These are phyloP conservation scores for Nepenthes alata DNA, from an alignment of 179 eudicot genomes.

Conservation along the genomic window DNA sequence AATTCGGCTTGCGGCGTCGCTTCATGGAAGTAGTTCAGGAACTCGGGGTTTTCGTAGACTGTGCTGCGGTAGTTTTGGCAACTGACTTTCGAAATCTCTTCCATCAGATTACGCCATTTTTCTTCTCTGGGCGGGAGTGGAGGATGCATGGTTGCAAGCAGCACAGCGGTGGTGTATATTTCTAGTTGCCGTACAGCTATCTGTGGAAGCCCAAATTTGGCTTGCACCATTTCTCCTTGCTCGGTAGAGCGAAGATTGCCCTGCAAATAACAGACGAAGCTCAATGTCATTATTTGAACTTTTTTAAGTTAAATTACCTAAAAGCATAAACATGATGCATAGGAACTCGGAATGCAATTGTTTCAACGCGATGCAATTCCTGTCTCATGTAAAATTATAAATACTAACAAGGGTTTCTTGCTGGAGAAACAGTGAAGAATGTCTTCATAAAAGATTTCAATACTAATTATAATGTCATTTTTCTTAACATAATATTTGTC, in stretches of 20 bases:
- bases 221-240: slow-evolving; percentile 97
- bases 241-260: slow-evolving; percentile 82
- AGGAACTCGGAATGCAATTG: too few relatives aligned
- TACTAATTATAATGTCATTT: too few relatives aligned
- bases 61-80: slow-evolving; percentile 53
- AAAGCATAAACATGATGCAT: too few relatives aligned
- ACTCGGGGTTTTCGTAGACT: slow-evolving; percentile 81
- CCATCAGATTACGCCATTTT: slow-evolving; percentile 79
- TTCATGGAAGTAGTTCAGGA: slow-evolving; percentile 73
- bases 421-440: too few relatives aligned
- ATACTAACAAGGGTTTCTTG: too few relatives aligned
- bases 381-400: too few relatives aligned
- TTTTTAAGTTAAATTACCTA: too few relatives aligned
- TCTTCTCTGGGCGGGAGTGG: slow-evolving; percentile 70
- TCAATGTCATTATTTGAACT: background rate
- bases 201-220: slow-evolving; percentile 79
- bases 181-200: slow-evolving; percentile 71
- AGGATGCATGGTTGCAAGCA: slow-evolving; percentile 75
- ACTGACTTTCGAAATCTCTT: slow-evolving; percentile 66
- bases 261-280: slow-evolving; percentile 18
- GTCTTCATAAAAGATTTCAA: too few relatives aligned
- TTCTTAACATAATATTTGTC: too few relatives aligned
- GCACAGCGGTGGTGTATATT: slow-evolving; percentile 79
- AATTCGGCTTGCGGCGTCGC: slow-evolving; percentile 88
- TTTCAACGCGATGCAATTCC: too few relatives aligned